phyloP scores from a whole-genome alignment of 2,329 filamentous ascomycete genomes.

The Drechslerella dactyloides region DNA sequence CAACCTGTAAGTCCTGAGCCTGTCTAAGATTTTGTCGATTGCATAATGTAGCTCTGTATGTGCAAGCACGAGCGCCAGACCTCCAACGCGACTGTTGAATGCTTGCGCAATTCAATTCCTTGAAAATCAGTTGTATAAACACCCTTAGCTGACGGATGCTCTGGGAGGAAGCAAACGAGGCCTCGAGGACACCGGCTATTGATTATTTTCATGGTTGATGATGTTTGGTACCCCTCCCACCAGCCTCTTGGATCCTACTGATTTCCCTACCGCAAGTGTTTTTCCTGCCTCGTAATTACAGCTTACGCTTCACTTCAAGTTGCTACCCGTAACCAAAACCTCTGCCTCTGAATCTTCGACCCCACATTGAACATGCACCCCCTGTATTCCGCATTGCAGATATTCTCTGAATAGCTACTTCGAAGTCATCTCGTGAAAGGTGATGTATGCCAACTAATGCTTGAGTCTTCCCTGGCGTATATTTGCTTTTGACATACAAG shows the following conservation, averaged over 20 bases:
- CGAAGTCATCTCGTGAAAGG: constrained; percentile 34
- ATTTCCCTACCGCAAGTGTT: background rate
- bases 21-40: constrained; percentile 23
- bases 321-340: constrained; percentile 48
- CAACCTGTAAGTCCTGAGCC: background rate
- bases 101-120: constrained; percentile 9
- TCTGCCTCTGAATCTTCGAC: constrained; percentile 36
- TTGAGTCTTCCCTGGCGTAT: constrained; percentile 32
- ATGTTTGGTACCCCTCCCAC: background rate
- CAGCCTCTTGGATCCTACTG: constrained; percentile 19
- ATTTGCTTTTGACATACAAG: constrained; percentile 24
- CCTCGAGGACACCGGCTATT: constrained; percentile 27
- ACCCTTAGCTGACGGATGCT: background rate
- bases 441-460: constrained; percentile 36
- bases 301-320: constrained; percentile 34
- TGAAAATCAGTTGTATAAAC: background rate
- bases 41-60: constrained; percentile 26
- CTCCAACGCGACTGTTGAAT: constrained; percentile 11
- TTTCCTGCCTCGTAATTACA: constrained; percentile 31
- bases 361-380: constrained; percentile 43
- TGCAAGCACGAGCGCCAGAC: too few species aligned
- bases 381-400: constrained; percentile 33
- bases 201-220: constrained; percentile 6
- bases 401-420: constrained; percentile 20
- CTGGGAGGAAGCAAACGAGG: constrained; percentile 49